Evolutionary conservation across 306 rosid genomes (phyloP).

Genomic region (Sindora glabra): DNA sequence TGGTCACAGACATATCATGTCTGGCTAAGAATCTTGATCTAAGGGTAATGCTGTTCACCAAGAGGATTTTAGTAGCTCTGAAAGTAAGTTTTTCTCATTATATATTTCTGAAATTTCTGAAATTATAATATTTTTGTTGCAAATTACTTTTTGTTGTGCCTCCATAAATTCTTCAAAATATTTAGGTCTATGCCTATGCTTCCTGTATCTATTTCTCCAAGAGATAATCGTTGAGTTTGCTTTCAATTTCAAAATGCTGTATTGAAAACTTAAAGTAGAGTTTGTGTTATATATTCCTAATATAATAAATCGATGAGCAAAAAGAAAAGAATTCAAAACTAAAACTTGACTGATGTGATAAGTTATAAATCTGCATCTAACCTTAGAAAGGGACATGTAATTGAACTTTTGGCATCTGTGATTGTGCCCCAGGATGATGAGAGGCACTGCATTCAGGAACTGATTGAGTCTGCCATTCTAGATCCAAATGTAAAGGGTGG

Average conservation of each 20-base stretch:
- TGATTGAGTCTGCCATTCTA: conserved; percentile 36
- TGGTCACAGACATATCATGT: conserved; percentile 44
- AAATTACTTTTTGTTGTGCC: neutral
- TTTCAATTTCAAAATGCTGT: neutral
- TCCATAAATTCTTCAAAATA: neutral
- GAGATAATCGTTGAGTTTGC: neutral
- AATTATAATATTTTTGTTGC: neutral
- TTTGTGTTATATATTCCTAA: neutral
- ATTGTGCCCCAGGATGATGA: conserved; percentile 52
- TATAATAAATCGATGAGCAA: neutral
- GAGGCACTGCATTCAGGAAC: conserved; percentile 26
- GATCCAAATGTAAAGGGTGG: conserved; percentile 55
- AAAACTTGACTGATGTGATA: no score
- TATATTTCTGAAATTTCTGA: neutral
- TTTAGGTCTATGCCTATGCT: neutral
- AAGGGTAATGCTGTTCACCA: conserved; percentile 38
- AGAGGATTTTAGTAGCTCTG: conserved; percentile 11
- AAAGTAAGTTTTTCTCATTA: conserved; percentile 22
- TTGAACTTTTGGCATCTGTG: neutral
- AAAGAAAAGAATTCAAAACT: neutral
- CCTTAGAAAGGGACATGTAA: neutral
- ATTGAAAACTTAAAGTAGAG: neutral
- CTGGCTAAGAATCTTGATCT: conserved; percentile 34
- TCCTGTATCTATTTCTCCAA: neutral
- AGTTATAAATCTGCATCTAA: neutral